These are phyloP conservation scores for Rhodotorula sphaerocarpa DNA, from an alignment of 768 basidiomycete species.

Conservation along the genomic window DNA sequence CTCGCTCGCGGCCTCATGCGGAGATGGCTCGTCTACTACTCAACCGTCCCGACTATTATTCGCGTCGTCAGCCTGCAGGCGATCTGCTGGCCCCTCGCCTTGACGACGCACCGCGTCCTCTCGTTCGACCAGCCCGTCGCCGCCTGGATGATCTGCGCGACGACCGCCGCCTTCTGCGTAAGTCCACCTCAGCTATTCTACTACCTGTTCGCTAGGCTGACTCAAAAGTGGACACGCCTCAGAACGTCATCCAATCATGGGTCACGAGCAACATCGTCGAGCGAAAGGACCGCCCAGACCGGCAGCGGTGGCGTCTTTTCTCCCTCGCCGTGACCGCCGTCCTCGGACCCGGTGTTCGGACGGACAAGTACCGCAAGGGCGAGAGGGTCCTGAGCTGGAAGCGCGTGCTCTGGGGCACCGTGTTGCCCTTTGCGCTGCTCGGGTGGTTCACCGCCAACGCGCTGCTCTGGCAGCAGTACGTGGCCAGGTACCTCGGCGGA, in stretches of 20 bases:
- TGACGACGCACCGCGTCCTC: conserved; percentile 68
- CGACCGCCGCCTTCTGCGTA: conserved; percentile 62
- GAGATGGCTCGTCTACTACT: conserved; percentile 86
- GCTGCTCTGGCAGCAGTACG: conserved; percentile 32
- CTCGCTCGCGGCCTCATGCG: conserved; percentile 80
- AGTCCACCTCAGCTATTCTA: background rate
- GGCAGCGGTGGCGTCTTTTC: conserved; percentile 22
- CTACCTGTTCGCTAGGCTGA: background rate
- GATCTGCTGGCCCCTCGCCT: conserved; percentile 93
- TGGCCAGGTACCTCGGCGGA: conserved; percentile 29
- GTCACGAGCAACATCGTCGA: conserved; percentile 76
- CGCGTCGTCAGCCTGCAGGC: conserved; percentile 86
- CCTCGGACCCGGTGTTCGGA: conserved; percentile 30
- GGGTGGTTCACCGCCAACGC: conserved; percentile 24
- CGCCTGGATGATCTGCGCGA: conserved; percentile 83
- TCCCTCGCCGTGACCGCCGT: conserved; percentile 24
- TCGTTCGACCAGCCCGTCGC: conserved; percentile 68
- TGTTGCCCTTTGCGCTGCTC: conserved; percentile 26
- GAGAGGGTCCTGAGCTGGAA: conserved; percentile 32
- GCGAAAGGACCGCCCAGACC: conserved; percentile 36
- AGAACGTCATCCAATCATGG: conserved; percentile 83
- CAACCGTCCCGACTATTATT: conserved; percentile 76
- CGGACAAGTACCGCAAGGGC: conserved; percentile 35
- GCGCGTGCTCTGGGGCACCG: conserved; percentile 31
- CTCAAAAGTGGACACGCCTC: conserved; percentile 40